Percentiles rank a stretch among this genome's conserved stretches.
These are phyloP conservation scores for Aspergillus fumigatus DNA, from an alignment of 2,329 filamentous ascomycete genomes.

Conservation along the genomic window DNA sequence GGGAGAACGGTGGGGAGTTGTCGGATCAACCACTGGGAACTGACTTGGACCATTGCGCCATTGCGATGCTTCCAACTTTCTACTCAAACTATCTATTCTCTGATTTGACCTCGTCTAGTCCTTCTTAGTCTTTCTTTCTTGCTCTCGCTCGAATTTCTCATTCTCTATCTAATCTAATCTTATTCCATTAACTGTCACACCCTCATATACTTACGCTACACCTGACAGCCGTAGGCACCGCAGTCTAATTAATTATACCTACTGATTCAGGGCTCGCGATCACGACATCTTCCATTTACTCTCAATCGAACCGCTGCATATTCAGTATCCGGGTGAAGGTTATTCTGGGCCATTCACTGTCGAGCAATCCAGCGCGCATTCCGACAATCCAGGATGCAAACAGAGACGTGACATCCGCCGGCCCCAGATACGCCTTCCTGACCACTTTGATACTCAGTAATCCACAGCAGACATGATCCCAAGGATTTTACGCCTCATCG, in stretches of 20 bases:
- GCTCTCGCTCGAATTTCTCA: neutral
- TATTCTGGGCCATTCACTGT: too few relatives aligned
- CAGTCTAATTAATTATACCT: neutral
- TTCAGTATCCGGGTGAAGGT: neutral
- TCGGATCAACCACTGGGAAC: too few relatives aligned
- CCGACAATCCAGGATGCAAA: slow-evolving; percentile 13
- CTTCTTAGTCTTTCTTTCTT: neutral
- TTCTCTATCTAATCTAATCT: neutral
- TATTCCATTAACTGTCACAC: neutral
- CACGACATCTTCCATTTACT: neutral
- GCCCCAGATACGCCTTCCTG: neutral
- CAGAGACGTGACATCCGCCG: slow-evolving; percentile 5
- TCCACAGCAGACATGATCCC: slow-evolving; percentile 17
- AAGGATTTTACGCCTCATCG: slow-evolving; percentile 13
- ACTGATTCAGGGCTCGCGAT: neutral
- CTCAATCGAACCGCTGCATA: neutral
- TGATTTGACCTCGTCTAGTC: neutral
- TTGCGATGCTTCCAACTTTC: neutral
- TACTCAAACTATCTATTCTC: neutral
- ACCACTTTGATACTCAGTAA: neutral
- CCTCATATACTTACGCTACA: neutral
- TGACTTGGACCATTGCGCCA: too few relatives aligned
- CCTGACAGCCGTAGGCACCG: neutral
- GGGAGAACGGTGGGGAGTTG: neutral
- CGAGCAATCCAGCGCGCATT: neutral